These are phyloP conservation scores for Rhytidiadelphus loreus DNA, from an alignment of 225 moss, liverwort and hornwort species.

Conservation along the genomic window DNA sequence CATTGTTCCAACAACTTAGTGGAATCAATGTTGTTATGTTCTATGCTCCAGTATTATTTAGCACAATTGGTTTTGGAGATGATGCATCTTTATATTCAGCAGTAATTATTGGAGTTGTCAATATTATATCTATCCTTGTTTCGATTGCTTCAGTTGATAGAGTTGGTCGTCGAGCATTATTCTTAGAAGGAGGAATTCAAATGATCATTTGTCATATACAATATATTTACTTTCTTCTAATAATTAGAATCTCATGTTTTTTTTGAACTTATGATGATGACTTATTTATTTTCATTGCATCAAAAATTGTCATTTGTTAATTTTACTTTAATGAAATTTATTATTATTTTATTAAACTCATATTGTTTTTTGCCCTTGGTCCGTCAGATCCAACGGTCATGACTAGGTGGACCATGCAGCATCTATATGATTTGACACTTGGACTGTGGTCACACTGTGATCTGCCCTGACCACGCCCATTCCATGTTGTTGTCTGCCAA, in stretches of 20 bases:
- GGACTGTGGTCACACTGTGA: no score
- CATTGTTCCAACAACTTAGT: conserved; percentile 48
- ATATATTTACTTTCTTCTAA: neutral
- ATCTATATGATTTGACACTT: no score
- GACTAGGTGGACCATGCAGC: no score
- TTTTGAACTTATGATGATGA: no score
- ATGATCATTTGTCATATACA: conserved; percentile 42
- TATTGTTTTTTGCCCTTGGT: neutral
- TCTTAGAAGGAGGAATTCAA: conserved; percentile 46
- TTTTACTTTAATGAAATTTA: no score
- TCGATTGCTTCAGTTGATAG: conserved; percentile 32
- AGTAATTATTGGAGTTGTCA: conserved; percentile 35
- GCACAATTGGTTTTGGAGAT: conserved; percentile 33
- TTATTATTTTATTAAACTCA: no score
- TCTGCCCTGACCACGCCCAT: no score
- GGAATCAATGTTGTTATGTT: conserved; percentile 60
- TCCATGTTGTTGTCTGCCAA: no score
- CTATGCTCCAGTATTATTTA: conserved; percentile 40
- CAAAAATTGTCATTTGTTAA: no score
- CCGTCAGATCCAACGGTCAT: no score
- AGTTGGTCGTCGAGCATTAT: conserved; percentile 18
- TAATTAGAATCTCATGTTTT: neutral
- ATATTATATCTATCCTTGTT: conserved; percentile 30
- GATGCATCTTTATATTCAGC: conserved; percentile 36
- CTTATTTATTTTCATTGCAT: no score